Conservation (phyloP, 2,329 filamentous ascomycete species). For the Geoglossum cookeanum region DNA sequence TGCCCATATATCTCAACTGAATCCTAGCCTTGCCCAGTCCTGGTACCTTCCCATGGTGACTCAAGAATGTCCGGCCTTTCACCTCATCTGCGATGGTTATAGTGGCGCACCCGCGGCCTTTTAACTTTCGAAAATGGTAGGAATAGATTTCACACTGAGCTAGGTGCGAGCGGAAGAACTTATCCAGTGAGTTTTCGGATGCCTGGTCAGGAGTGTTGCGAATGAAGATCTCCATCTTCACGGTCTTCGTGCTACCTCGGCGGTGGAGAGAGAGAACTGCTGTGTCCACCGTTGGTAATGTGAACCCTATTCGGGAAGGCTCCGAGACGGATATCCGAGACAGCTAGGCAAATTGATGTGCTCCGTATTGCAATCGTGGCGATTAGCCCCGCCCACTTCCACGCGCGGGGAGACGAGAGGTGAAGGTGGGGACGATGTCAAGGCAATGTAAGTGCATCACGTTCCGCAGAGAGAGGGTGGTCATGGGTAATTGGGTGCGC, state of each 20-base stretch:
- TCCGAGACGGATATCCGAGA: too few relatives aligned
- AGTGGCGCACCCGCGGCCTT: slow-evolving; percentile 22
- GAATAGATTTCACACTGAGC: slow-evolving; percentile 20
- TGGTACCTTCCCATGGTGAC: slow-evolving; percentile 12
- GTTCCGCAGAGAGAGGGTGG: neutral
- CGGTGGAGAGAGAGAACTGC: neutral
- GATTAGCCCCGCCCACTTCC: too few relatives aligned
- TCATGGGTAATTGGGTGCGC: neutral
- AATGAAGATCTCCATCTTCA: slow-evolving; percentile 28
- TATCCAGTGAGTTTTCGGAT: slow-evolving; percentile 23
- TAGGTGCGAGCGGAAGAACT: slow-evolving; percentile 23
- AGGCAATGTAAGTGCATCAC: neutral
- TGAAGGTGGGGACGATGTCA: neutral
- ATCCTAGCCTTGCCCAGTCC: neutral
- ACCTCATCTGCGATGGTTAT: slow-evolving; percentile 26
- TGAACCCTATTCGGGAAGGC: too few relatives aligned
- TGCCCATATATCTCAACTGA: slow-evolving; percentile 4
- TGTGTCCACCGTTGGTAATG: neutral
- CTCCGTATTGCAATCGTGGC: too few relatives aligned
- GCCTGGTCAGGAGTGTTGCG: slow-evolving; percentile 22
- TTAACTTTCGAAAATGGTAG: slow-evolving; percentile 26
- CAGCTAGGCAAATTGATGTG: too few relatives aligned
- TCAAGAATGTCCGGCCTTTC: slow-evolving; percentile 26
- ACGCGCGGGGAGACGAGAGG: neutral
- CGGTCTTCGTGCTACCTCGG: neutral